Evolutionary conservation across 345 rosid species (phyloP).

Genomic region (Aurinia saxatilis): DNA sequence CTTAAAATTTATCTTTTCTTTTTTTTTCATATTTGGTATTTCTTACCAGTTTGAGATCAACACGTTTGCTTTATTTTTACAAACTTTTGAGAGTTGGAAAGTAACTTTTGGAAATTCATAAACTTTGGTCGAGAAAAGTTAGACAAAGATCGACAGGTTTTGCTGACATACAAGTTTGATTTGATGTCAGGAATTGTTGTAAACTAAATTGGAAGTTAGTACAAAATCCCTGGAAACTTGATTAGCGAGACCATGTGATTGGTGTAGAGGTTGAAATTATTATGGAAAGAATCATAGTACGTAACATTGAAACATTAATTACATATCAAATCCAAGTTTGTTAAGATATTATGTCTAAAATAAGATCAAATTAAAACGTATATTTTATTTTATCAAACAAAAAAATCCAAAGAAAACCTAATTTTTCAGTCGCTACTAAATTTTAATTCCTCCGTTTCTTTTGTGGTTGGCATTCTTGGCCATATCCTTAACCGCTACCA

Average conservation of each 20-base stretch:
- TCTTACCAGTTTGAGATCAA: no score
- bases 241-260: conserved; percentile 12
- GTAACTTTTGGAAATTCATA: not conserved
- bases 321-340: conserved; percentile 19
- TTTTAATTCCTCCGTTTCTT: no score
- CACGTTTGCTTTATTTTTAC: no score
- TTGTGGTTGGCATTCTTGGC: no score
- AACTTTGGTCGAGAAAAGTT: not conserved
- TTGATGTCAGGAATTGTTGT: not conserved
- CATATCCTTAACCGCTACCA: no score
- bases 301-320: not conserved
- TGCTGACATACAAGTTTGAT: not conserved
- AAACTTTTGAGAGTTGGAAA: not conserved
- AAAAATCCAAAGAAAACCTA: no score
- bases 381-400: no score
- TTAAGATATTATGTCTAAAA: conserved; percentile 10
- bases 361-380: no score
- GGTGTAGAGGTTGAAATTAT: not conserved
- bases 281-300: conserved; percentile 2
- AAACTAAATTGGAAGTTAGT: not conserved
- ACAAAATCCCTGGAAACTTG: conserved; percentile 1
- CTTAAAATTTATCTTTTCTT: no score
- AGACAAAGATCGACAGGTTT: not conserved
- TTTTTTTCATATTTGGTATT: no score
- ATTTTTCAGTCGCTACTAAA: no score